Percentiles rank a stretch among this genome's conserved stretches.
Evolutionary conservation across 805 yeast genomes (phyloP).

Genomic region (Pichia insulana): DNA sequence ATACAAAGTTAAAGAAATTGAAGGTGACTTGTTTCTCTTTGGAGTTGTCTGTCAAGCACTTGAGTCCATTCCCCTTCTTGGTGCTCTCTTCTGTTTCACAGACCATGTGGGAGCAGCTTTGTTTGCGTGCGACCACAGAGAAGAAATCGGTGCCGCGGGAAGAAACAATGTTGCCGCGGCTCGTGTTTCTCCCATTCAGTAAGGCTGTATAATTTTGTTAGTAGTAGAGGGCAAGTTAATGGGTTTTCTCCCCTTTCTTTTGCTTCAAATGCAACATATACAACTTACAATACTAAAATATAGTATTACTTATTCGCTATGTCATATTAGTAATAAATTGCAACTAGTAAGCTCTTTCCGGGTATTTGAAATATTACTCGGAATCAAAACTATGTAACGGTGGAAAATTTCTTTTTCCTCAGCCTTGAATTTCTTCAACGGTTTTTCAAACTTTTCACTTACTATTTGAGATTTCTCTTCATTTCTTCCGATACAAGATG

Average conservation of each 20-base stretch:
- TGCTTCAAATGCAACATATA: too few relatives aligned
- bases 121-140: constrained; percentile 37
- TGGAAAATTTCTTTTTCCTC: too few relatives aligned
- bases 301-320: too few relatives aligned
- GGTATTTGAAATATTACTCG: too few relatives aligned
- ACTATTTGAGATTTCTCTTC: not conserved
- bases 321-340: too few relatives aligned
- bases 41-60: constrained; percentile 44
- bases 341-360: too few relatives aligned
- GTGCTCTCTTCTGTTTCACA: constrained; percentile 48
- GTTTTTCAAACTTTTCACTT: not conserved
- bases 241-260: too few relatives aligned
- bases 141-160: not conserved
- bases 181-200: not conserved
- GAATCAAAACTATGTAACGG: too few relatives aligned
- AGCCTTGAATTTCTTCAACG: not conserved
- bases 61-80: constrained; percentile 36
- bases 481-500: not conserved
- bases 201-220: too few relatives aligned
- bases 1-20: constrained; percentile 22
- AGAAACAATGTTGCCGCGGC: constrained; percentile 1
- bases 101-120: constrained; percentile 58
- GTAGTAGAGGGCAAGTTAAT: too few relatives aligned
- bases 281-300: too few relatives aligned
- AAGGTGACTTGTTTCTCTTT: constrained; percentile 37